Base-by-base conservation (phyloP, 805 yeast species). In the Wickerhamiella spandovensis region DNA sequence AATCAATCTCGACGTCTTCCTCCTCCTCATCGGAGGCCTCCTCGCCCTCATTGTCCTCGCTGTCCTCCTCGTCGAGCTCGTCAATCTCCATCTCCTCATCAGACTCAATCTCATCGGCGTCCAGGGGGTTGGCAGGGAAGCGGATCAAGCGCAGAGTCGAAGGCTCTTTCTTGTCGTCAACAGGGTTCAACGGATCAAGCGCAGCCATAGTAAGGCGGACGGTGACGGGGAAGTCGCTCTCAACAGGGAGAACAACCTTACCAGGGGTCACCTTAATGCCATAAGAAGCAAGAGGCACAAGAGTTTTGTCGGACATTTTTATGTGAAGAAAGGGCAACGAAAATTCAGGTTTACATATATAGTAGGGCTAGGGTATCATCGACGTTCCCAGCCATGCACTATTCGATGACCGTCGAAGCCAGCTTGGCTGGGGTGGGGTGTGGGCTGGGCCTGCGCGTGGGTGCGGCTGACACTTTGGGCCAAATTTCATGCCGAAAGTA, bases 121-220 rank as follows among this genome's bases (percentile, higher is more conserved):
- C 66, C 20, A 59, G 66, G 6, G 56, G 61, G 30, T 61, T 66
- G 28, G 67, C 69, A 32, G 60, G 58, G 48, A 61, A 54, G 38
- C 62, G 64, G 41, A 90, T 76, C 64, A 90, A 76, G 73, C 95
- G 83, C 64, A 92, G 76, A 61, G 96, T 87, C 30, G 95, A 81
- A 58, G 97, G 97, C 60, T 77, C 81, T 57, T 61, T 56, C 46
- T 53, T 49, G 52, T 59, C 62, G 51, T 64, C 70, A 61, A 87
- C 95, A 28, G 94, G 75, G 45, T 68, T 63, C 63, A 81, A 84
- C 55, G 96, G 95, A 70, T 90, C 96, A 62, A 92, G 75, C 53
- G 98, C 95, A 56, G 96, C 98, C 77, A 90, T 76, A 49, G 97
- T 89, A 62, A 90, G 67, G 70, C 95, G 84, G 59, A 90, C 79